A percentile compares a stretch with the other conserved stretches of the same genome.
These are phyloP conservation scores for Radiomyces spectabilis DNA, from an alignment of 192 early-diverging fungal genomes.

Conservation along the genomic window DNA sequence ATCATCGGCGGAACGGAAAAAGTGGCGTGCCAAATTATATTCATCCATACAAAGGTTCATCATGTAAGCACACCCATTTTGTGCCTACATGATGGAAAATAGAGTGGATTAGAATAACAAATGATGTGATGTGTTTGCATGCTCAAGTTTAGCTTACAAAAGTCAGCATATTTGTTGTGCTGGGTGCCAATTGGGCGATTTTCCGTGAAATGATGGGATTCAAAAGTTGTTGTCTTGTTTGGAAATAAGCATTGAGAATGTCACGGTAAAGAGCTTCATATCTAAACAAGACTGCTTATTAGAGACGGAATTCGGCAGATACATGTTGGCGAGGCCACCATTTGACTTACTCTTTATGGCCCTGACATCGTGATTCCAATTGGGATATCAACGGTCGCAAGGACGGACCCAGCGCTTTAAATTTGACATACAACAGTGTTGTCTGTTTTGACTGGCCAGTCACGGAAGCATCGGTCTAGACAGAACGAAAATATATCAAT, in stretches of 20 bases:
- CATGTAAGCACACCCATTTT: slow-evolving; percentile 79
- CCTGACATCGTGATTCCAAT: slow-evolving; percentile 63
- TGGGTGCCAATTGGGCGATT: slow-evolving; percentile 50
- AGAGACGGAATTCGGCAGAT: background rate
- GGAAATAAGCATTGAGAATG: slow-evolving; percentile 70
- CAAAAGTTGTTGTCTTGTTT: slow-evolving; percentile 58
- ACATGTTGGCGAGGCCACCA: no score
- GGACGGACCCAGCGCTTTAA: slow-evolving; percentile 55
- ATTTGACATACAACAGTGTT: slow-evolving; percentile 72
- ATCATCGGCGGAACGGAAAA: slow-evolving; percentile 69
- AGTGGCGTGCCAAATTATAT: slow-evolving; percentile 66
- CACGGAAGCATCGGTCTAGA: slow-evolving; percentile 25
- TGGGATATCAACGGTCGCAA: slow-evolving; percentile 62
- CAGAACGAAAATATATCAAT: no score
- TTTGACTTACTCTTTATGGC: slow-evolving; percentile 58
- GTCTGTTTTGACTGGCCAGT: slow-evolving; percentile 17
- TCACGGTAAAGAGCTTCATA: slow-evolving; percentile 67
- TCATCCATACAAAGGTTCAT: slow-evolving; percentile 82
- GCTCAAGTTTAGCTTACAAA: slow-evolving; percentile 41
- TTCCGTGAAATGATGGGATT: slow-evolving; percentile 55
- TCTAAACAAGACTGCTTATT: slow-evolving; percentile 24
- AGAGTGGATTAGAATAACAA: background rate
- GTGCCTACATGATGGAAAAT: slow-evolving; percentile 38
- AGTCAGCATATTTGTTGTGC: slow-evolving; percentile 37
- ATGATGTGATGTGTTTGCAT: background rate